A percentile compares a stretch with the other conserved stretches of the same genome.
phyloP scores from a whole-genome alignment of 129 eudicot species.

The Glebionis coronaria region DNA sequence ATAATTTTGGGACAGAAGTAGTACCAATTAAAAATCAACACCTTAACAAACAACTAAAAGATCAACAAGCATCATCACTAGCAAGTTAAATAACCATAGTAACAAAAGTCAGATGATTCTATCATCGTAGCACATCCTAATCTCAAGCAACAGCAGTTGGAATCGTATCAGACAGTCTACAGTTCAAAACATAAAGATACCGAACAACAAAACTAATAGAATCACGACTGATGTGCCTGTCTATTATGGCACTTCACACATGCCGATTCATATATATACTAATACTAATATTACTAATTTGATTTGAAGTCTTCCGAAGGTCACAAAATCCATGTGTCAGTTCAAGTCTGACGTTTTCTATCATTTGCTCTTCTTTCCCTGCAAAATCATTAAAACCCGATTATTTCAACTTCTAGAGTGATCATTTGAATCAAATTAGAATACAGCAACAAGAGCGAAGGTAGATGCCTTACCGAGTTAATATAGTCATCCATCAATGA shows the following conservation, averaged over 20 bases:
- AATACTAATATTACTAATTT: conserved; percentile 21
- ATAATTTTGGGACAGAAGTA: too few species aligned
- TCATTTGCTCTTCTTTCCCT: conserved; percentile 74
- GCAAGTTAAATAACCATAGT: neutral
- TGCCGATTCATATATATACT: conserved; percentile 32
- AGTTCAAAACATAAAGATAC: neutral
- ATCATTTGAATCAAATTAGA: too few species aligned
- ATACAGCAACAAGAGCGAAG: neutral
- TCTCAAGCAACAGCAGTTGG: neutral
- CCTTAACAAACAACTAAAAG: too few species aligned
- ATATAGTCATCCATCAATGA: conserved; percentile 80
- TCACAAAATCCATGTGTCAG: conserved; percentile 15
- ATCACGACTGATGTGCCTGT: neutral
- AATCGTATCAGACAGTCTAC: conserved; percentile 9
- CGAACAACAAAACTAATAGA: neutral
- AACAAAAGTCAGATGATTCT: conserved; percentile 1
- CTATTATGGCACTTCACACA: conserved; percentile 19
- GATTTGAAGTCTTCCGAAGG: conserved; percentile 5
- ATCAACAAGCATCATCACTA: neutral
- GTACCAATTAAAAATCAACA: too few species aligned
- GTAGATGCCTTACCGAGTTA: conserved; percentile 43
- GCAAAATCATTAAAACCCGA: conserved; percentile 17
- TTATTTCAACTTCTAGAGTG: too few species aligned
- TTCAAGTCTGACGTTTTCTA: neutral
- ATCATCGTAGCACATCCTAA: conserved; percentile 17